These are phyloP conservation scores for Citrus glauca DNA, from an alignment of 345 rosid species.

Conservation along the genomic window DNA sequence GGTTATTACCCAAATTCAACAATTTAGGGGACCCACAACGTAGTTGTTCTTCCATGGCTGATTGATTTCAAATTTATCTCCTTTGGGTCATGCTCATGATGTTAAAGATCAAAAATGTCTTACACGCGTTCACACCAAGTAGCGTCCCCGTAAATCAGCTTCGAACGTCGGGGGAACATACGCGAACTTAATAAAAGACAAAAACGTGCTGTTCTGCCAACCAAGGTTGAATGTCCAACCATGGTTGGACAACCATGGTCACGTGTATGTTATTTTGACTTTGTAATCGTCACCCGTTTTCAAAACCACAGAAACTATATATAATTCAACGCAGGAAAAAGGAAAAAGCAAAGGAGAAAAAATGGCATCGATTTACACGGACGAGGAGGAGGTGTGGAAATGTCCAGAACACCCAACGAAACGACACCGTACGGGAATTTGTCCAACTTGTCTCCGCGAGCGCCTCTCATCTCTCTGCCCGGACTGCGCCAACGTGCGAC, in stretches of 20 bases:
- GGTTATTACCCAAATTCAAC: neutral
- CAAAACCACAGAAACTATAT: neutral
- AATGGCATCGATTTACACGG: slow-evolving; percentile 36
- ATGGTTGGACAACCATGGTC: slow-evolving; percentile 25
- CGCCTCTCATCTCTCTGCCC: slow-evolving; percentile 78
- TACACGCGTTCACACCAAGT: neutral
- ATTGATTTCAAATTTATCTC: neutral
- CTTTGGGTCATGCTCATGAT: neutral
- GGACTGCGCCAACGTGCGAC: slow-evolving; percentile 68
- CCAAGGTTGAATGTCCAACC: neutral
- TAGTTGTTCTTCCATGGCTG: slow-evolving; percentile 10
- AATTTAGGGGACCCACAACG: neutral
- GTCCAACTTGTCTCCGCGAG: slow-evolving; percentile 79
- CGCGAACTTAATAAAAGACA: neutral
- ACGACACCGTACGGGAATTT: slow-evolving; percentile 70
- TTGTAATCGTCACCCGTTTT: slow-evolving; percentile 26
- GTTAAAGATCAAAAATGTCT: neutral
- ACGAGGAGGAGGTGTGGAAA: slow-evolving; percentile 70
- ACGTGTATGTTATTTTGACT: neutral
- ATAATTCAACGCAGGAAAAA: neutral
- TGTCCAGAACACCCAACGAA: slow-evolving; percentile 65
- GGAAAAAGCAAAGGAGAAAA: neutral
- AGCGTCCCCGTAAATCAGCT: slow-evolving; percentile 11
- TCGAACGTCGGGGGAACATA: neutral
- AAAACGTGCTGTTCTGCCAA: slow-evolving; percentile 16